Conservation (phyloP, 2,329 filamentous ascomycete genomes). For the Colletotrichum neosansevieriae region DNA sequence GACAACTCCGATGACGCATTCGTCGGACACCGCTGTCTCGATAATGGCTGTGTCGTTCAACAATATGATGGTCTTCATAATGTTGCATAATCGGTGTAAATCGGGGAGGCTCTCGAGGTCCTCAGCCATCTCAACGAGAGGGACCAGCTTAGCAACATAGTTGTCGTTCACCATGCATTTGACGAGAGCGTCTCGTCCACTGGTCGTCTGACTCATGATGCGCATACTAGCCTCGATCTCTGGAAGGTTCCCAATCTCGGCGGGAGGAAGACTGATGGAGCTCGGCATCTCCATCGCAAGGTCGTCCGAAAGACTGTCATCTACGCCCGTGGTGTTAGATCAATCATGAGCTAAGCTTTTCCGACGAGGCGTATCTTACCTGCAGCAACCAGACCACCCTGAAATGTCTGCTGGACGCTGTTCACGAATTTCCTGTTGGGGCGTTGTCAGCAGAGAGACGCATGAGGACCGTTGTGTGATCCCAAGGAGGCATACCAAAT, state of each 20-base stretch:
- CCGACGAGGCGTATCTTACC: constrained; percentile 59
- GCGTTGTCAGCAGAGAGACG: constrained; percentile 13
- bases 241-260: constrained; percentile 83
- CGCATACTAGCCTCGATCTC: constrained; percentile 91
- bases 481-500: constrained; percentile 77
- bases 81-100: constrained; percentile 92
- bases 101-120: constrained; percentile 89
- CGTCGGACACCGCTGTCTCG: constrained; percentile 91
- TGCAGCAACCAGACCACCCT: constrained; percentile 67
- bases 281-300: constrained; percentile 78
- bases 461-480: constrained; percentile 29
- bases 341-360: neutral
- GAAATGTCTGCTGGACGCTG: constrained; percentile 82
- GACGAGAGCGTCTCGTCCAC: constrained; percentile 85
- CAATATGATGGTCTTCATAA: constrained; percentile 96
- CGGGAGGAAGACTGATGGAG: constrained; percentile 79
- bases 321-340: constrained; percentile 57
- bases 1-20: constrained; percentile 90
- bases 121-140: constrained; percentile 88
- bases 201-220: constrained; percentile 77
- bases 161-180: constrained; percentile 89
- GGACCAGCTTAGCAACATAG: constrained; percentile 88
- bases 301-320: constrained; percentile 92
- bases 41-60: constrained; percentile 96
- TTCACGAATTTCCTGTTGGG: constrained; percentile 86